Evolutionary conservation across 2,329 filamentous ascomycete genomes (phyloP).

Genomic region (Fusarium sp.): DNA sequence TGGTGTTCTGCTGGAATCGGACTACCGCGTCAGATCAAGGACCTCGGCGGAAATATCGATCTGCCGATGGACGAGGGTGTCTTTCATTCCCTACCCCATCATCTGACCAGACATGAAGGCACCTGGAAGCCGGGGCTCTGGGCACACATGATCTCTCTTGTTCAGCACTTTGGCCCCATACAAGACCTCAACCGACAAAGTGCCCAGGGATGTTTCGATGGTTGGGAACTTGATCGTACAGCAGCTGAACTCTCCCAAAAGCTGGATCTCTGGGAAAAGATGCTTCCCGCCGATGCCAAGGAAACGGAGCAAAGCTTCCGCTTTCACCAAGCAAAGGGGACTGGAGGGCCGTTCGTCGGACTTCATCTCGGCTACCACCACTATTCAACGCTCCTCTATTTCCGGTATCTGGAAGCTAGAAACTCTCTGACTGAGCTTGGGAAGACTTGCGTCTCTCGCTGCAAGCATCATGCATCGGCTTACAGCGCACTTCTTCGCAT

Average conservation of each 20-base stretch:
- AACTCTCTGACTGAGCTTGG: background rate
- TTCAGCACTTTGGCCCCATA: conserved; percentile 47
- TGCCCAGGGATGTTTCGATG: conserved; percentile 23
- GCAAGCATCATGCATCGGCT: conserved; percentile 46
- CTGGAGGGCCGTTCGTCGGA: conserved; percentile 50
- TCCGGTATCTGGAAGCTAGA: conserved; percentile 49
- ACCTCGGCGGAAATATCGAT: conserved; percentile 3
- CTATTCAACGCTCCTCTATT: conserved; percentile 53
- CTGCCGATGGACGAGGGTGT: conserved; percentile 44
- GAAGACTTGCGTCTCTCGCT: conserved; percentile 23
- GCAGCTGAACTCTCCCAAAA: conserved; percentile 7
- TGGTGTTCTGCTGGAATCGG: conserved; percentile 35
- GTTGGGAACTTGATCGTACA: conserved; percentile 5
- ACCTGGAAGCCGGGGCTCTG: conserved; percentile 47
- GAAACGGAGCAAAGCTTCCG: conserved; percentile 37
- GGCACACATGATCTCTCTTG: conserved; percentile 50
- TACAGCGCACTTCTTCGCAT: conserved; percentile 42
- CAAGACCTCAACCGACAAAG: conserved; percentile 49
- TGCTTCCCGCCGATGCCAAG: conserved; percentile 9
- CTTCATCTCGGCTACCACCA: conserved; percentile 54
- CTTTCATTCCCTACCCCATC: conserved; percentile 32
- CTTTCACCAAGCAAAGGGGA: conserved; percentile 35
- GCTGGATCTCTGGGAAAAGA: conserved; percentile 29
- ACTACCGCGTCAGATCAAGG: conserved; percentile 20
- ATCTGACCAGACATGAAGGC: background rate